Base-by-base conservation (phyloP, 768 basidiomycete genomes). In the Trametes elegans region DNA sequence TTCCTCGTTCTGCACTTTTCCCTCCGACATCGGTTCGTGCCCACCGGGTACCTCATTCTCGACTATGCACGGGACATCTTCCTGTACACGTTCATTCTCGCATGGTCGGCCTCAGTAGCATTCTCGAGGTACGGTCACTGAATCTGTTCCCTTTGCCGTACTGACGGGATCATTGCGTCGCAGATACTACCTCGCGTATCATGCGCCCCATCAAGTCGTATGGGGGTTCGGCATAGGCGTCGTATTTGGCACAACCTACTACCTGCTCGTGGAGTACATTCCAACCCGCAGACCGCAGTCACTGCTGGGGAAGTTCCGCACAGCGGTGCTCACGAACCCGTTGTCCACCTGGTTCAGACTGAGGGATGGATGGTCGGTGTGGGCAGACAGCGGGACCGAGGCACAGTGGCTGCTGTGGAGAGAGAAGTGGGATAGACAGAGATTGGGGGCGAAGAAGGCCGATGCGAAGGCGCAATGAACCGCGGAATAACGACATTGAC, bases 331-430 rank as follows among this genome's bases (percentile, higher is more conserved):
- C 28, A 62, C 62, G 1, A 83, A 87, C 60, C 79, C 82, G 5
- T 28, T 90, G 18, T 77, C 76, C 5, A 72, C 67, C 0, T 93
- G 88, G 88, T 66, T 88, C 29, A 79, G 83, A 43, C 71, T 93
- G 38, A 78, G 88, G 43, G 90, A 93, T 64, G 88, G 91, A 6
- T 93, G 91, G 91, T 79, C 76, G 10, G 73, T 91, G 1, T 93
- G 88, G 86, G 62, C 74, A 3, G 90, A 93, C 66, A 86, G 85
- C n/a, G 90, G 90, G 3, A 76, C 79, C 23, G 88, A 88, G 66
- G 72, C 63, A 19, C 88, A 89, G 58, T 93, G 88, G 87, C 63
- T 68, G 54, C 67, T 70, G 24, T 93, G 90, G 90, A 78, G 79
- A 57, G 61, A 62, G 16, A 73, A 76, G 62, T 87, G 85, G 79